These are phyloP conservation scores for Datura wrightii DNA, from an alignment of 257 asterid genomes.

Conservation along the genomic window DNA sequence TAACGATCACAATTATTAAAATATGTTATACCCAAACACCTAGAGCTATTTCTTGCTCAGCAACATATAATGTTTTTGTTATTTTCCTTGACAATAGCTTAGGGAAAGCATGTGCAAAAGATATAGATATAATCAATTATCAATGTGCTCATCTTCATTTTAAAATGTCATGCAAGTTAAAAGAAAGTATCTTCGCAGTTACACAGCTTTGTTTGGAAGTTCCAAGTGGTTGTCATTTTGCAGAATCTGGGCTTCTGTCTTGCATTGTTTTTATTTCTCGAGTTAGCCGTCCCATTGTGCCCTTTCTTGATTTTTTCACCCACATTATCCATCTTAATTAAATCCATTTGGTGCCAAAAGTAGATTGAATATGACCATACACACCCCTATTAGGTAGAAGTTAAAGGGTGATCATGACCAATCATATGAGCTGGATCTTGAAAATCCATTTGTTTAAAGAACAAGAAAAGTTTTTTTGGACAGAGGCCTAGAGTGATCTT, in stretches of 20 bases:
- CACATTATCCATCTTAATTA: constrained; percentile 1
- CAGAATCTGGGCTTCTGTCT: background rate
- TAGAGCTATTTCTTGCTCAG: background rate
- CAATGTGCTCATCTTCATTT: background rate
- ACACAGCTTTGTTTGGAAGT: constrained; percentile 8
- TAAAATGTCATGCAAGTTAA: background rate
- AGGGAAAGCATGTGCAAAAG: background rate
- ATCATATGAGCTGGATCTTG: background rate
- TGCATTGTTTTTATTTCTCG: background rate
- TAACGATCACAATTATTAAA: no score
- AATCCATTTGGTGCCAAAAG: background rate
- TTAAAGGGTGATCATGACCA: background rate
- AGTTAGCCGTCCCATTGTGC: background rate
- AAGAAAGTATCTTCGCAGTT: background rate
- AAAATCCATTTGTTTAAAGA: background rate
- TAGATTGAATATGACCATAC: constrained; percentile 17
- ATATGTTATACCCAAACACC: background rate
- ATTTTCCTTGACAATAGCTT: background rate
- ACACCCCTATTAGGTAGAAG: background rate
- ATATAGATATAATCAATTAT: background rate
- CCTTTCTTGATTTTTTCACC: constrained; percentile 13
- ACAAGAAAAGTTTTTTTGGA: constrained; percentile 8
- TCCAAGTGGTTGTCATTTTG: constrained; percentile 17
- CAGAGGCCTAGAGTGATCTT: background rate
- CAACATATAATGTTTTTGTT: background rate